These are phyloP conservation scores for Neoboletus subvelutipes DNA, from an alignment of 768 basidiomycete species.

Conservation along the genomic window DNA sequence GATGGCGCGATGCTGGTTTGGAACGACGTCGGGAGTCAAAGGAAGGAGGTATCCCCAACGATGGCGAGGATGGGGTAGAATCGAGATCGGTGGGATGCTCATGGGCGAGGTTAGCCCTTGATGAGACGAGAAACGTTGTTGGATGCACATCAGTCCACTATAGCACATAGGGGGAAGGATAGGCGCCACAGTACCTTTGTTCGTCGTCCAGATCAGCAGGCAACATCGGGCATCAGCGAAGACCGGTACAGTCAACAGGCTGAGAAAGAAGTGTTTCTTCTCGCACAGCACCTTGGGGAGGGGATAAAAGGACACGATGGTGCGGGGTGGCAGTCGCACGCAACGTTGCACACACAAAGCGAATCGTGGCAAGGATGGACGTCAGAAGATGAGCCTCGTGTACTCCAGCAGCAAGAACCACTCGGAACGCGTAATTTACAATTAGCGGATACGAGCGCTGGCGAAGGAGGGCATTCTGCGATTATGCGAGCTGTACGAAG, in stretches of 20 bases:
- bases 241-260: constrained; percentile 1
- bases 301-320: not conserved
- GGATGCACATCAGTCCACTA: not conserved
- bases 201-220: constrained; percentile 30
- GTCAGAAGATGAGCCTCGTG: constrained; percentile 27
- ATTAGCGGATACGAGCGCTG: constrained; percentile 9
- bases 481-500: constrained; percentile 10
- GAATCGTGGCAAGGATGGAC: constrained; percentile 2
- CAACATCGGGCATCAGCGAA: constrained; percentile 25
- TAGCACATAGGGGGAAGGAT: not conserved
- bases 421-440: constrained; percentile 16
- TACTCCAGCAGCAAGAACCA: constrained; percentile 24
- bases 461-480: constrained; percentile 9
- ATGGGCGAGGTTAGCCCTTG: constrained; percentile 27
- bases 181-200: constrained; percentile 22
- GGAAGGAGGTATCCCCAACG: constrained; percentile 20
- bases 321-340: not conserved
- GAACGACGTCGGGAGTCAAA: constrained; percentile 21
- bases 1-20: constrained; percentile 29
- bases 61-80: constrained; percentile 29
- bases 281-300: constrained; percentile 3
- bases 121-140: not conserved
- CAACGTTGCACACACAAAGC: constrained; percentile 8
- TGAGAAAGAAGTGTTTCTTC: not conserved
- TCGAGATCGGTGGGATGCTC: constrained; percentile 32